These are phyloP conservation scores for Sinapis alba DNA, from an alignment of 441 rosid genomes.

Conservation along the genomic window DNA sequence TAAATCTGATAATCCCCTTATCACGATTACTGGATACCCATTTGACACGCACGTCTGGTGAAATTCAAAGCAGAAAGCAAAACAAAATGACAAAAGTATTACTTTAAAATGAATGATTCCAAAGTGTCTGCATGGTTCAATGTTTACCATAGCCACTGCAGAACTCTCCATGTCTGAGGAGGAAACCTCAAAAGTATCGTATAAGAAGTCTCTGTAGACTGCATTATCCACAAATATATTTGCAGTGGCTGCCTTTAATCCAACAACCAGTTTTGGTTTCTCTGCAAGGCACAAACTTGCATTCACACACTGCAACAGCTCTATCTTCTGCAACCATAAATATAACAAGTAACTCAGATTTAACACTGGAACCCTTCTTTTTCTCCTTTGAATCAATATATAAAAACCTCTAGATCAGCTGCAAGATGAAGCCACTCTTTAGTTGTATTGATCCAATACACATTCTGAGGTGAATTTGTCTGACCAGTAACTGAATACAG, in stretches of 20 bases:
- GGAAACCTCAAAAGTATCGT: slow-evolving; percentile 44
- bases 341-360: not conserved
- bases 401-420: slow-evolving; percentile 33
- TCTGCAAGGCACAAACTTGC: slow-evolving; percentile 49
- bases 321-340: slow-evolving; percentile 39
- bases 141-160: slow-evolving; percentile 53
- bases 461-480: slow-evolving; percentile 31
- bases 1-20: slow-evolving; percentile 50
- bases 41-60: slow-evolving; percentile 31
- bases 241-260: slow-evolving; percentile 50
- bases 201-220: slow-evolving; percentile 52
- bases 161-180: slow-evolving; percentile 57
- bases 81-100: not conserved
- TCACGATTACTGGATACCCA: slow-evolving; percentile 48
- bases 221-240: slow-evolving; percentile 54
- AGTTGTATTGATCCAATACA: slow-evolving; percentile 46
- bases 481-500: slow-evolving; percentile 39
- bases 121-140: not conserved
- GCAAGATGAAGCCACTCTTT: slow-evolving; percentile 42
- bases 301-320: slow-evolving; percentile 49
- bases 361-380: not conserved
- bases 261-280: slow-evolving; percentile 53
- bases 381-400: not conserved
- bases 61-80: not conserved
- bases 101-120: not conserved